These are phyloP conservation scores for Neophaeococcomyces aloes DNA, from an alignment of 2,329 filamentous ascomycete genomes.

Conservation along the genomic window DNA sequence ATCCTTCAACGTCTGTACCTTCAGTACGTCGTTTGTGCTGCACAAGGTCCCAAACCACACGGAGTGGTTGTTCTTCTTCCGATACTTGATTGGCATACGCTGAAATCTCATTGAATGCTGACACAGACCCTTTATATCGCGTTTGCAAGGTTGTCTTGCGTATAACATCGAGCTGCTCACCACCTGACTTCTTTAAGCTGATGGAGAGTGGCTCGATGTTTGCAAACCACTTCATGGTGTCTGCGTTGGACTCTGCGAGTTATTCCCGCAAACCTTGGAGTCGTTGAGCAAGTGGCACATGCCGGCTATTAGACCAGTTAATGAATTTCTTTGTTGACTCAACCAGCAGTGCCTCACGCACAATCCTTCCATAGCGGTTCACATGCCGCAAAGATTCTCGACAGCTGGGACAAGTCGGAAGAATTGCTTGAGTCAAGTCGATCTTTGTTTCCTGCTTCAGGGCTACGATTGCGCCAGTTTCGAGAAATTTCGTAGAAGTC, in stretches of 20 bases:
- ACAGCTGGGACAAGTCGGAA: slow-evolving; percentile 49
- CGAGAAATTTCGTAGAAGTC: slow-evolving; percentile 19
- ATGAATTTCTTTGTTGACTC: slow-evolving; percentile 56
- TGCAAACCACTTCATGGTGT: not conserved
- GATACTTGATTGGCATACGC: slow-evolving; percentile 26
- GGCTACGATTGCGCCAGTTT: slow-evolving; percentile 12
- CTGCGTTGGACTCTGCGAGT: slow-evolving; percentile 6
- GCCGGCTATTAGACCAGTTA: slow-evolving; percentile 39
- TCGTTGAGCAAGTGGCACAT: slow-evolving; percentile 30
- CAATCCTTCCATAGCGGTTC: slow-evolving; percentile 51
- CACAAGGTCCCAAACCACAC: slow-evolving; percentile 28
- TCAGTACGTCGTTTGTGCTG: slow-evolving; percentile 25
- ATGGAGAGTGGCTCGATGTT: slow-evolving; percentile 2
- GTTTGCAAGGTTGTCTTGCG: slow-evolving; percentile 14
- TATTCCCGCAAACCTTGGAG: slow-evolving; percentile 22
- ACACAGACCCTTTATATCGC: slow-evolving; percentile 13
- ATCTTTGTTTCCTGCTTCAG: slow-evolving; percentile 24
- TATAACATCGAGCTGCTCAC: slow-evolving; percentile 23
- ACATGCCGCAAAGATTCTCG: slow-evolving; percentile 49
- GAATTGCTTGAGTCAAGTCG: slow-evolving; percentile 34
- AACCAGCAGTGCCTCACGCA: slow-evolving; percentile 50
- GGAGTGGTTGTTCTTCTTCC: slow-evolving; percentile 31
- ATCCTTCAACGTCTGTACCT: slow-evolving; percentile 15
- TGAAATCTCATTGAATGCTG: slow-evolving; percentile 24
- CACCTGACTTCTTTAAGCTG: slow-evolving; percentile 10